Percentiles rank a stretch among this genome's conserved stretches.
Conservation (phyloP, 106 monocot species). For the Gastrodia elata region DNA sequence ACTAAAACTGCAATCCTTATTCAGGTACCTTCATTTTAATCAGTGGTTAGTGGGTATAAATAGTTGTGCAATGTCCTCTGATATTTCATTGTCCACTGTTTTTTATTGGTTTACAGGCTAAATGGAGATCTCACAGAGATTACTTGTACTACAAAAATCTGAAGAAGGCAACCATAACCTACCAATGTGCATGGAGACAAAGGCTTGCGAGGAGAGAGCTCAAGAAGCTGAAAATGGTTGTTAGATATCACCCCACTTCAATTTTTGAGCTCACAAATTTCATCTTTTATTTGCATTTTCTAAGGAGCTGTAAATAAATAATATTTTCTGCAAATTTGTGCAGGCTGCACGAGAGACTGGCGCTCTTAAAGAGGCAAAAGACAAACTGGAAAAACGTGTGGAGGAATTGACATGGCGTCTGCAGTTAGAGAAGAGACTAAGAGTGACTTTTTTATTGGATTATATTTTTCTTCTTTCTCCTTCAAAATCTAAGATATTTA, state of each 20-base stretch:
- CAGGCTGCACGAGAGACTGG: slow-evolving; percentile 91
- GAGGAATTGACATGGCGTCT: slow-evolving; percentile 82
- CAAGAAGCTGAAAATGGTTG: slow-evolving; percentile 77
- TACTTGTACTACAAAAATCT: slow-evolving; percentile 51
- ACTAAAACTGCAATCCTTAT: slow-evolving; percentile 60
- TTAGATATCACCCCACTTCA: not conserved
- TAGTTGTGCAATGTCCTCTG: not conserved
- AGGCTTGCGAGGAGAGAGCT: slow-evolving; percentile 79
- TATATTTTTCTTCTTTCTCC: not conserved
- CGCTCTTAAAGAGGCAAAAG: slow-evolving; percentile 89
- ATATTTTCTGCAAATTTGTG: slow-evolving; percentile 9
- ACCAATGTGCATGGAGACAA: slow-evolving; percentile 90
- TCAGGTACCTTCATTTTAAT: slow-evolving; percentile 38
- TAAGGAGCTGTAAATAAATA: not conserved
- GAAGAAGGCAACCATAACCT: slow-evolving; percentile 48
- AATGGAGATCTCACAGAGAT: slow-evolving; percentile 70
- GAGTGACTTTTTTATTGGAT: slow-evolving; percentile 41
- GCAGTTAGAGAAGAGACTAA: slow-evolving; percentile 62
- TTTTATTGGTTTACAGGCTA: slow-evolving; percentile 28
- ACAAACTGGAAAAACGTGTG: slow-evolving; percentile 87
- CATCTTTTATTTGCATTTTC: slow-evolving; percentile 1
- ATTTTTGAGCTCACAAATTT: not conserved
- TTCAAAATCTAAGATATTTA: not conserved
- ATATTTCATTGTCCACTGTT: slow-evolving; percentile 6
- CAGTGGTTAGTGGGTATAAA: not conserved